A percentile compares a stretch with the other conserved stretches of the same genome.
Conservation (phyloP, 768 basidiomycete species). For the Leccinum subtestaceum region DNA sequence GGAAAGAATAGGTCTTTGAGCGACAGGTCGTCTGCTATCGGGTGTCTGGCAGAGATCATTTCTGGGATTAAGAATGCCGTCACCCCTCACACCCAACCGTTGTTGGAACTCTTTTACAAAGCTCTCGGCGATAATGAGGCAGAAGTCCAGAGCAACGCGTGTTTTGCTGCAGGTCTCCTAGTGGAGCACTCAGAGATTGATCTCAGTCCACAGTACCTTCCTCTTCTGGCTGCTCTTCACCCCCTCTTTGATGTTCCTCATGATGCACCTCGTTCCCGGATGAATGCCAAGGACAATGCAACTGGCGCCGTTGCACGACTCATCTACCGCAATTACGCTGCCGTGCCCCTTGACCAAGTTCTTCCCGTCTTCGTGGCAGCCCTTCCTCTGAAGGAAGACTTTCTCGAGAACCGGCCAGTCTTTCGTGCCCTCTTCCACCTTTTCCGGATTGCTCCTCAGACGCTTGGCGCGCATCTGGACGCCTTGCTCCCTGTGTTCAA, state of each 20-base stretch:
- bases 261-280: constrained; percentile 57
- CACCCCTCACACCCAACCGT: constrained; percentile 76
- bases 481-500: constrained; percentile 75
- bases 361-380: constrained; percentile 79
- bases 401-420: constrained; percentile 84
- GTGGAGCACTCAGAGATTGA: constrained; percentile 84
- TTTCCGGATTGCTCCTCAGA: constrained; percentile 71
- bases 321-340: constrained; percentile 72
- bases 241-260: constrained; percentile 72
- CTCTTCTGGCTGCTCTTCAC: constrained; percentile 73
- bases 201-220: constrained; percentile 75
- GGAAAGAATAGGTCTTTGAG: constrained; percentile 83
- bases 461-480: constrained; percentile 75
- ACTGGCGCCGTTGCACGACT: constrained; percentile 88
- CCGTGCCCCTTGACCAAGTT: constrained; percentile 87
- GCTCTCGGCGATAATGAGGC: constrained; percentile 80
- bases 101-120: constrained; percentile 81
- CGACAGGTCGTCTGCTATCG: constrained; percentile 91
- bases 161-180: constrained; percentile 90
- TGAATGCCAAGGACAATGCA: constrained; percentile 97
- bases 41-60: constrained; percentile 93
- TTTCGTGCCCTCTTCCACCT: constrained; percentile 89
- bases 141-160: constrained; percentile 96
- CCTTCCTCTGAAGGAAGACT: constrained; percentile 86
- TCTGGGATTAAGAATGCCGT: constrained; percentile 85